These are phyloP conservation scores for Prototheca cutis DNA, from an alignment of 163 green algal genomes.

Conservation along the genomic window DNA sequence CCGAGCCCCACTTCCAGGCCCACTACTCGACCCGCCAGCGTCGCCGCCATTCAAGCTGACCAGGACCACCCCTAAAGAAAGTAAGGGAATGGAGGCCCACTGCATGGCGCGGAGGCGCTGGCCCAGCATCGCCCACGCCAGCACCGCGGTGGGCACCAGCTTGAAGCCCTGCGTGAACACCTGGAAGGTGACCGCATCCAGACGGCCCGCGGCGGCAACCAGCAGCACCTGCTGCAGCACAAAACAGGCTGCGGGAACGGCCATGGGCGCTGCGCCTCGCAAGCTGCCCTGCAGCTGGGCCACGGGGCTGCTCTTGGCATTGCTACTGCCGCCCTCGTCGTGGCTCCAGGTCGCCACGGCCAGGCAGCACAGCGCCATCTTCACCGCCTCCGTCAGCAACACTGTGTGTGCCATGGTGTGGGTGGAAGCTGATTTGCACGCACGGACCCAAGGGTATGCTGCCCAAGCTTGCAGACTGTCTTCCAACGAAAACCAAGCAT, in stretches of 20 bases:
- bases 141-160: conserved; percentile 50
- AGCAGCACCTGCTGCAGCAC: conserved; percentile 56
- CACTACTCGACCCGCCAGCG: too few relatives aligned
- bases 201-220: conserved; percentile 39
- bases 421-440: neutral
- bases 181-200: conserved; percentile 55
- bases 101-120: conserved; percentile 41
- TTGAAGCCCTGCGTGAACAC: conserved; percentile 58
- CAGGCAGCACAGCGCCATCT: conserved; percentile 41
- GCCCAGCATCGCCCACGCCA: conserved; percentile 47
- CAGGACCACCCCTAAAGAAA: conserved; percentile 41
- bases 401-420: conserved; percentile 21
- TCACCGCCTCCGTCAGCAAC: conserved; percentile 42
- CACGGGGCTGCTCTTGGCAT: too few relatives aligned
- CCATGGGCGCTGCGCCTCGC: conserved; percentile 25
- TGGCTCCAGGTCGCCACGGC: conserved; percentile 15
- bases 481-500: too few relatives aligned
- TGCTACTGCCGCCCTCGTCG: neutral
- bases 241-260: conserved; percentile 47
- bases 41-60: conserved; percentile 39
- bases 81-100: conserved; percentile 46
- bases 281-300: neutral
- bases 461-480: too few relatives aligned
- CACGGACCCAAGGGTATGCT: too few relatives aligned
- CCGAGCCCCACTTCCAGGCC: too few relatives aligned